Evolutionary conservation across 2,329 filamentous ascomycete species (phyloP).

Genomic region (Neonectria faginata): DNA sequence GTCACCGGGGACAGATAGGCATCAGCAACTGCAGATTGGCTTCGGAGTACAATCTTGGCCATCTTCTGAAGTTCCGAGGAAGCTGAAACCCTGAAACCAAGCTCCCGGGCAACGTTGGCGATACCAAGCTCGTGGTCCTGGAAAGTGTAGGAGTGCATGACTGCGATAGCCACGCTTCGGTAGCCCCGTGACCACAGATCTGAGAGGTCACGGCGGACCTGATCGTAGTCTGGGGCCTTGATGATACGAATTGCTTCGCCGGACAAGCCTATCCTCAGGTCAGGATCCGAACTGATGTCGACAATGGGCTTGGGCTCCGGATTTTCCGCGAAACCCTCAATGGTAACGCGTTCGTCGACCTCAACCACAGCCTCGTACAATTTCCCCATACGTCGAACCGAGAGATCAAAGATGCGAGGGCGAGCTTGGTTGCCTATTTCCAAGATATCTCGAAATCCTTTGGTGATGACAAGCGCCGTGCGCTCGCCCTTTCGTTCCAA

Average conservation of each 20-base stretch:
- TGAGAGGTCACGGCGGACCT: constrained; percentile 65
- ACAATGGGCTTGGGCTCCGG: constrained; percentile 63
- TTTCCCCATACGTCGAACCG: constrained; percentile 73
- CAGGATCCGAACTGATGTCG: constrained; percentile 52
- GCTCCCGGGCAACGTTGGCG: constrained; percentile 76
- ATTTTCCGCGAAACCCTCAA: constrained; percentile 77
- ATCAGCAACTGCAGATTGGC: constrained; percentile 77
- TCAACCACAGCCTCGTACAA: constrained; percentile 76
- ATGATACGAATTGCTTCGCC: constrained; percentile 71
- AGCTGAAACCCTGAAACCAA: constrained; percentile 78
- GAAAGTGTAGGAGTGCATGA: constrained; percentile 90
- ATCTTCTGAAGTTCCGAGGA: constrained; percentile 74
- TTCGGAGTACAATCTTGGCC: constrained; percentile 76
- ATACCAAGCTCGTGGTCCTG: constrained; percentile 82
- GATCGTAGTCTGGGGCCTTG: constrained; percentile 61
- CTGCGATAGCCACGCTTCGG: constrained; percentile 81
- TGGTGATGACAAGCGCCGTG: constrained; percentile 76
- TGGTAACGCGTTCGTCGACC: constrained; percentile 76
- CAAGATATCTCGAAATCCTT: constrained; percentile 74
- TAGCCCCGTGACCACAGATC: constrained; percentile 73
- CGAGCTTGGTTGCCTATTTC: constrained; percentile 78
- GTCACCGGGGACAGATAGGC: constrained; percentile 79
- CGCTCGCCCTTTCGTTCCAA: constrained; percentile 77
- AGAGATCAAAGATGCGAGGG: constrained; percentile 78
- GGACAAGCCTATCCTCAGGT: constrained; percentile 7